Evolutionary conservation across 2,329 filamentous ascomycete species (phyloP), one percentile per base, ranked within the genome.

Genomic region (Botrytis deweyae): DNA sequence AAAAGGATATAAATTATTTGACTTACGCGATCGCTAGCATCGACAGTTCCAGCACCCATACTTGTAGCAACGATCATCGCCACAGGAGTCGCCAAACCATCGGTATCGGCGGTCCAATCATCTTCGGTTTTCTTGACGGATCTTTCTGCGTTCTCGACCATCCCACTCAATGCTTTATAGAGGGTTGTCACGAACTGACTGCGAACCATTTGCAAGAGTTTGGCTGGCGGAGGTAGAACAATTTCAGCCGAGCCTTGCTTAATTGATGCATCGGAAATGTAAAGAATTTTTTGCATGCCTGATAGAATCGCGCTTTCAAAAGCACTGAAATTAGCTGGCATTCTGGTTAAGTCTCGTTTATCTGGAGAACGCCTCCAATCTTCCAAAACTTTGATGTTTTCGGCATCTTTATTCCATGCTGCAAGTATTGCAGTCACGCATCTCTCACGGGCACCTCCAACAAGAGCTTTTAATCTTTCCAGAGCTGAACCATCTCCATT

Each of bases 101-200:
- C 78, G 42, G 68, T 78, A 70, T 81, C 79, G 14, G 76, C 78
- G 5, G 80, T 80, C 80, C 80, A 82, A 40, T 81, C 80, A 73
- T 81, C 80, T 49, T 81, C 80, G 44, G 88, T 84, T 77, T 89
- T 90, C 77, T 90, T 89, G 22, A 90, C 82, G 4, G 91, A 88
- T 73, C 90, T 90, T 83, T 98, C 94, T 4, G 96, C 95, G 82
- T 97, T 98, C 83, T 98, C 96, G 1, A 99, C 94, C 90, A 99
- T 95, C 36, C 95, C 96, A 79, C 93, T 97, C 55, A 99, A 84
- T 10, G 94, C 94, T 82, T 97, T 97, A 83, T 98, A 98, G 62
- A 99, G 85, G 74, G 95, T 97, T 10, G 92, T 94, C 25, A 97
- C 94, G 80, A 99, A 99, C 80, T 97, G 94, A 76, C 91, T 92